Evolutionary conservation across 129 eudicot species (phyloP), one percentile per base, ranked within the genome.

Genomic region (Cynara cardunculus): DNA sequence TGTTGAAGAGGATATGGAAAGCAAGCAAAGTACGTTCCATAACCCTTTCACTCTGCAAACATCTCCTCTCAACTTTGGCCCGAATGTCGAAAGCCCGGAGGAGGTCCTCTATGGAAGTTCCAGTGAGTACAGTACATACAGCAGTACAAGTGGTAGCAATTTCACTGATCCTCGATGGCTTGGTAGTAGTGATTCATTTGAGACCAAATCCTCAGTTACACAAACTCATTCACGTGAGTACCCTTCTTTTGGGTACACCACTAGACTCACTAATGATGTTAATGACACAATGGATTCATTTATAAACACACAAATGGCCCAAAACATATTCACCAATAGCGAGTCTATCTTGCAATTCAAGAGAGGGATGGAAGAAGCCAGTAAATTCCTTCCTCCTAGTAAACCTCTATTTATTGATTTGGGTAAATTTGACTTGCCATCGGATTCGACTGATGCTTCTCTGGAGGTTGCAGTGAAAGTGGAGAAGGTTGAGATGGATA

Each of bases 281-380:
- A 86, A 71, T 25, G 82, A 71, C 12, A 87, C 81, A 4, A 67
- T 70, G 49, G 78, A 86, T 73, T 71, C 93, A 56, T 65, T 84
- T 69, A 46, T 67, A 2, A 41, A 75, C 81, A 12, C 80, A 4
- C 82, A 83, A 8, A 11, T 80, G 72, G 53, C 78, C 53, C 74
- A 78, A 37, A 85, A 72, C 37, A 84, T 90, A 39, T 89, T 84
- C 73, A 86, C 80, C 22, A 85, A 91, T 74, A 84, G 78, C 0
- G 89, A 92, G 22, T 90, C 97, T 6, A 87, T 94, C 34, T 73
- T 86, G 77, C 92, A 82, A 78, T 94, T 87, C 82, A 80, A 85
- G 81, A 89, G 73, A 72, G 98, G 97, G 39, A 85, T 86, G 92
- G 97, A 92, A 78, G 97, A 92, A 85, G 97, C 98, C 21, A 89